Conservation (phyloP, 768 basidiomycete genomes). For the Hebeloma cylindrosporum region DNA sequence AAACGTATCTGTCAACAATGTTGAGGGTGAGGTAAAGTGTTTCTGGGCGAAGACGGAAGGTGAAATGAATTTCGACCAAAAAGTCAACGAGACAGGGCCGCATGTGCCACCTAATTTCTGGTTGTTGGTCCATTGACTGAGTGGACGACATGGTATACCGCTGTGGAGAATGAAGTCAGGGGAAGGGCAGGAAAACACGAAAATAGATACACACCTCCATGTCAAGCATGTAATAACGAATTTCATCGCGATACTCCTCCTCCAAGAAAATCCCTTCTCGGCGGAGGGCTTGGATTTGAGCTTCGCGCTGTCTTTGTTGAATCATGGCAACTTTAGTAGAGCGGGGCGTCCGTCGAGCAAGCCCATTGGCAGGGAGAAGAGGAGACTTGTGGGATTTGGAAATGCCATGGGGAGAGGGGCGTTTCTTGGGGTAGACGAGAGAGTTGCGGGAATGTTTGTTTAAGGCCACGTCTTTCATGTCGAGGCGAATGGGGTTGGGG, state of each 20-base stretch:
- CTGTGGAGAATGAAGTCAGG: conserved; percentile 39
- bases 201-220: conserved; percentile 82
- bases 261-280: conserved; percentile 80
- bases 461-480: conserved; percentile 78
- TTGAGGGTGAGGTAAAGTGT: conserved; percentile 98
- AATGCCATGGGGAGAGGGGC: conserved; percentile 79
- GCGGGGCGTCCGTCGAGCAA: conserved; percentile 62
- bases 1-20: conserved; percentile 98
- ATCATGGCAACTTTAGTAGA: conserved; percentile 58
- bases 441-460: conserved; percentile 62
- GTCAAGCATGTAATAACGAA: conserved; percentile 90
- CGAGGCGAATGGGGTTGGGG: conserved; percentile 43
- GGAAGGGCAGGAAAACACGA: conserved; percentile 17
- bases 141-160: conserved; percentile 86
- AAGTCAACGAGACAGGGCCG: conserved; percentile 98
- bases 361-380: conserved; percentile 48
- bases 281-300: conserved; percentile 66
- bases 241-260: conserved; percentile 94
- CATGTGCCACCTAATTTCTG: conserved; percentile 99
- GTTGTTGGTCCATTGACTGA: conserved; percentile 98
- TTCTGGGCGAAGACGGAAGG: conserved; percentile 96
- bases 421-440: conserved; percentile 79
- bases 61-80: conserved; percentile 97
- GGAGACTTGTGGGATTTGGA: conserved; percentile 65
- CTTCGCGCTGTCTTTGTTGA: conserved; percentile 68